Evolutionary conservation across 208 protist species (phyloP), one percentile per base, ranked within the genome.

Genomic region (Sergeia podlipaevii): DNA sequence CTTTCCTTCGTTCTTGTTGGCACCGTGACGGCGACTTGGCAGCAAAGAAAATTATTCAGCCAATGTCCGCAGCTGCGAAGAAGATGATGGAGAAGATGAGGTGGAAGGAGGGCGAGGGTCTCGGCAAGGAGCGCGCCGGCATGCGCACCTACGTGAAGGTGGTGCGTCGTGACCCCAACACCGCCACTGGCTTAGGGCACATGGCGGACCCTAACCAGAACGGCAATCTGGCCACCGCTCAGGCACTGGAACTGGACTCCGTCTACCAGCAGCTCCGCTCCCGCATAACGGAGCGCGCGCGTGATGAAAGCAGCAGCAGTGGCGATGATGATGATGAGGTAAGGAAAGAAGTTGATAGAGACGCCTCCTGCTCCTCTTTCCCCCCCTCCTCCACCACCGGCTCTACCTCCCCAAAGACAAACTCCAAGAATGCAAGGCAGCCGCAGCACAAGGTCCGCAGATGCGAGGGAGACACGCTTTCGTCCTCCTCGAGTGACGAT

Each of bases 41-140:
- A n/a, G n/a, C n/a, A n/a, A n/a, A n/a, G n/a, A n/a, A n/a, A n/a
- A n/a, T n/a, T n/a, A n/a, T n/a, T n/a, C 5, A 7, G 13, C 17
- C 13, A n/a, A 91, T 93, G 80, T 85, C 80, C 1, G 64, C 77
- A 3, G 45, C 78, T 2, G 87, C 83, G 2, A 85, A 85, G 64
- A 81, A 80, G 45, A 84, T 91, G 78, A 57, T 94, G 68, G 77
- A 86, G 61, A 83, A 80, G 52, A 78, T 83, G 49, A 83, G 87
- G 48, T 94, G 87, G 84, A 87, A 86, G 59, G 77, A 90, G 37
- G 87, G 87, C 34, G 70, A 85, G 64, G 87, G 82, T 23, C 74
- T 94, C 4, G 87, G 87, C n/a, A 88, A 84, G 54, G 74, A 89
- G 20, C 64, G 64, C 21, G 38, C 58, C 2, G 80, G 80, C 41